Evolutionary conservation across 169 alveolate genomes (phyloP), one percentile per base, ranked within the genome.

Genomic region (Plasmodium falciparum): DNA sequence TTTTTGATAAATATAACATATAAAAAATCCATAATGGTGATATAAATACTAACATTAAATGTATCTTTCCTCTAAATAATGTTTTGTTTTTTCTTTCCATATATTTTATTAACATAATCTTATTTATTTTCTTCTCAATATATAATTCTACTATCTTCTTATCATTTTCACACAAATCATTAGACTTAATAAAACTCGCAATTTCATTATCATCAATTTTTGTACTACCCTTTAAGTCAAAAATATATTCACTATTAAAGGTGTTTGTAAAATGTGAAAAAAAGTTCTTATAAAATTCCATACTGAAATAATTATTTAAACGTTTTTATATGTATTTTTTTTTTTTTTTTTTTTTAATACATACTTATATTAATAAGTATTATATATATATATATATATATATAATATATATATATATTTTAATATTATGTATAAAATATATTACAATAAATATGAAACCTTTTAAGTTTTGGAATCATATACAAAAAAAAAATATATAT

Each of bases 41-140:
- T 17, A 78, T 7, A 22, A 94, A 58, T 67, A 88, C 66, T 56
- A 91, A 50, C 63, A 90, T 24, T 45, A 94, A 88, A 88, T 94
- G 96, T 65, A 94, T 85, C 49, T 85, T 89, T 43, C 96, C 96
- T 75, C 95, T 66, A 22, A 92, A 71, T 33, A 78, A 8, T 9
- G 96, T 93, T 50, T 67, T 92, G 59, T 69, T 59, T 29, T 80
- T 65, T 33, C 76, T 49, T 69, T 52, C 93, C 73, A 80, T 67
- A 80, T 80, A 80, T 20, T 80, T 80, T 54, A 80, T 67, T 69
- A 80, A 54, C 83, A 80, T 80, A 17, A 20, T 2, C 45, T 80
- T 80, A 54, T 15, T 80, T 52, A 80, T 80, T 80, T 66, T 80
- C 59, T 80, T 80, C 20, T 59, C 90, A 67, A 20, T 12, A 80